Base-by-base conservation (phyloP, 208 protist genomes). In the Kentomonas sorsogonicus region DNA sequence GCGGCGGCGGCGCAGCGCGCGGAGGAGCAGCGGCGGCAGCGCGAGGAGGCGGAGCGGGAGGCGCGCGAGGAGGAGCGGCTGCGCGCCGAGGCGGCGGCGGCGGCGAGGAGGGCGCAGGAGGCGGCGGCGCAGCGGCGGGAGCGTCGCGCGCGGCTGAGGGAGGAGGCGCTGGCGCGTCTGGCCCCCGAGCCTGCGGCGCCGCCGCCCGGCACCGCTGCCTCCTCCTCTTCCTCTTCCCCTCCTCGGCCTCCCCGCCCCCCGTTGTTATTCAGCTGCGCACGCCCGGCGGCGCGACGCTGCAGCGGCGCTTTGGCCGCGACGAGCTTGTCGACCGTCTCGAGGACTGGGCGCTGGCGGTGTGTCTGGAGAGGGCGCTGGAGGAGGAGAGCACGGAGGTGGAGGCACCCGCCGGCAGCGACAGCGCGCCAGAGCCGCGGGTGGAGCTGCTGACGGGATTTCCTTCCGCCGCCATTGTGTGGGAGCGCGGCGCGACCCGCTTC, bases 361-460 rank as follows among this genome's bases (percentile, higher is more conserved):
- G 81, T 38, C 77, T 85, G 46, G 61, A 83, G 31, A 48, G 74
- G 10, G 70, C 82, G 10, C 46, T 88, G n/a, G 79, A 83, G 45
- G 79, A 86, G 46, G 61, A 83, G 31, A 48, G 64, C 16, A 74
- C 62, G 15, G 59, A 55, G 22, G 59, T 38, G 38, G 50, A 60
- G 45, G n/a, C n/a, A n/a, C n/a, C n/a, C n/a, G n/a, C n/a, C n/a
- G n/a, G n/a, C n/a, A n/a, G n/a, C n/a, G n/a, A n/a, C n/a, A n/a
- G n/a, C n/a, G n/a, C n/a, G n/a, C n/a, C n/a, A n/a, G n/a, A n/a
- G n/a, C n/a, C n/a, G n/a, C n/a, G n/a, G n/a, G 70, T 94, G 63
- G 56, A 80, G 52, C 68, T 94, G 22, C 60, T 87, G 29, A 68
- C 63, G 0, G 87, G 87, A 5, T 89, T 89, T 62, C 87, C 87